Percentiles rank a stretch among this genome's conserved stretches.
Evolutionary conservation across 1,284 basidiomycete genomes (phyloP).

Genomic region (Cutaneotrichosporon cavernicola): DNA sequence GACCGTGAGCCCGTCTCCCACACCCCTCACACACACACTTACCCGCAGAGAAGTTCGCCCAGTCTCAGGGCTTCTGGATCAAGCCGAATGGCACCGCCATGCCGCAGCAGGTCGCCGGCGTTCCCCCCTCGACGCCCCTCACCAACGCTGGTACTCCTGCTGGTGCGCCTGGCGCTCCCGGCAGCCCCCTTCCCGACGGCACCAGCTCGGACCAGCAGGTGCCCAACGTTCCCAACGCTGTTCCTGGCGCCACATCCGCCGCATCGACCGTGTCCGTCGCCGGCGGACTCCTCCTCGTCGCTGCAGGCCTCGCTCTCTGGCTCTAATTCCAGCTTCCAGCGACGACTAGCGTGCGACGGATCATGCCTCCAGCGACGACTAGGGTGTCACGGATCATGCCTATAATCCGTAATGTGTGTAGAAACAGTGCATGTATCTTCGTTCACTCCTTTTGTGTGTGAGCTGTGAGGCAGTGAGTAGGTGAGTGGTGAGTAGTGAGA

Average conservation of each 20-base stretch:
- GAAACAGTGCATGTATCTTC: no score
- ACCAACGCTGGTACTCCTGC: background rate
- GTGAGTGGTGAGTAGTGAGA: no score
- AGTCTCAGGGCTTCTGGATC: slow-evolving; percentile 25
- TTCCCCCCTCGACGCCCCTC: background rate
- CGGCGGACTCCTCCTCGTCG: background rate
- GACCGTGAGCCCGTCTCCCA: slow-evolving; percentile 9
- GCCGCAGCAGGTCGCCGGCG: slow-evolving; percentile 11
- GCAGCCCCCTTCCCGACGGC: background rate
- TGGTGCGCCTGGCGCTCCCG: background rate
- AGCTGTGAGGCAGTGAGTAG: no score
- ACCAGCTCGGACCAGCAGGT: background rate
- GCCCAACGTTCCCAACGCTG: background rate
- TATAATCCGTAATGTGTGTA: background rate
- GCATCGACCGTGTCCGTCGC: background rate
- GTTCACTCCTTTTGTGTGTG: no score
- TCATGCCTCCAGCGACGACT: no score
- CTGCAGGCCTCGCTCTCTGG: background rate
- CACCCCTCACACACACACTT: slow-evolving; percentile 54
- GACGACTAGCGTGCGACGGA: background rate
- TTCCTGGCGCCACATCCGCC: background rate
- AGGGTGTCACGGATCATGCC: background rate
- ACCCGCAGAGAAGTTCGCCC: slow-evolving; percentile 94
- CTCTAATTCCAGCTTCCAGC: background rate
- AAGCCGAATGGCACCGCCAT: slow-evolving; percentile 20